Base-by-base conservation (phyloP, 192 early-diverging fungal genomes). In the Coemansia sp. region DNA sequence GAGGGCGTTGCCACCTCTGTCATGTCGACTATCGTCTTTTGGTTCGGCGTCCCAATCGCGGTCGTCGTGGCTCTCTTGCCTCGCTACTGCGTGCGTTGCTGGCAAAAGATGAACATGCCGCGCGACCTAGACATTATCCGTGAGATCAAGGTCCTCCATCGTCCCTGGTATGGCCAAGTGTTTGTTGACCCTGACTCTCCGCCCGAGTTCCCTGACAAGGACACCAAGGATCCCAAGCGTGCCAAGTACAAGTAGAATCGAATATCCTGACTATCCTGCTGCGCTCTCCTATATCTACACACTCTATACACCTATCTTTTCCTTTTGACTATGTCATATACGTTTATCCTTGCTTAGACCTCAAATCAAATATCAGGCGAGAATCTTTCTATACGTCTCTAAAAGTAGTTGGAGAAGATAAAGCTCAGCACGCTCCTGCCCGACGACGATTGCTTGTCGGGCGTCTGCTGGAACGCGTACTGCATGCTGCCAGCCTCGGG, bases 381-480 rank as follows among this genome's bases (percentile, higher is more conserved):
- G 19, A 4, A 9, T 66, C 64, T 66, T 26, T 57, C 23, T 57
- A 35, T 7, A 23, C n/a, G 0, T 37, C 35, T 37, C 38, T 70
- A 70, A 72, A 86, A 93, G 76, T 94, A 92, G 62, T 88, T 85
- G 53, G 96, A 95, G 30, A 96, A 87, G 55, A 98, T 74, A 65
- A 89, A 98, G 67, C 91, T 84, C 74, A 99, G 77, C 85, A 91
- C 95, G 68, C 78, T 73, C 23, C 89, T 85, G n/a, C 88, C 83
- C 62, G 89, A 93, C 35, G 83, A 72, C 74, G 84, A 79, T 64
- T 92, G 85, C 87, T 91, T 91, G 60, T 89, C 90, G 37, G 85
- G 85, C 6, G 88, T 76, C 40, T 96, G 96, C 85, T 97, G 93
- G 72, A 90, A 90, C 28, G 93, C 87, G 72, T 89, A 94, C 72